These are phyloP conservation scores for Lentinula sp. DNA, from an alignment of 768 basidiomycete species.

Conservation along the genomic window DNA sequence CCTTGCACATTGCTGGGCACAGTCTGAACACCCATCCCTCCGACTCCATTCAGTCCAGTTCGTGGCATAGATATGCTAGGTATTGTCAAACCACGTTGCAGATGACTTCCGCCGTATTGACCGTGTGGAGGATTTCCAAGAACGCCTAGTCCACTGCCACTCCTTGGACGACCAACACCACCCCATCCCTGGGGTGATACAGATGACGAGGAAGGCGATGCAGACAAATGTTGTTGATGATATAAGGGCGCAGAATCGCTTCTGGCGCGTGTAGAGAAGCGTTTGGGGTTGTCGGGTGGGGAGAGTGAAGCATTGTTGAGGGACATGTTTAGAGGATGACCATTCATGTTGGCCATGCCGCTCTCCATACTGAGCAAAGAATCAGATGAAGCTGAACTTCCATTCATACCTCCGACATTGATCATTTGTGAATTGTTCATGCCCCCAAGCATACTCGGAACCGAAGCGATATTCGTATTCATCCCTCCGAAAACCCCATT, in stretches of 20 bases:
- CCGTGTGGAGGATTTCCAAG: background rate
- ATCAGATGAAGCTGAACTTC: background rate
- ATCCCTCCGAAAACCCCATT: background rate
- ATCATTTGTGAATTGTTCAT: background rate
- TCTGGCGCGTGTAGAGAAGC: constrained; percentile 43
- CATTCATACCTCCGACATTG: background rate
- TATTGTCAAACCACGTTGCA: constrained; percentile 4
- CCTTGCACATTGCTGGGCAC: constrained; percentile 4
- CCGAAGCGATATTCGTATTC: background rate
- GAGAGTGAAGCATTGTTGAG: constrained; percentile 14
- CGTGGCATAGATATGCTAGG: constrained; percentile 5
- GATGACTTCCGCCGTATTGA: background rate
- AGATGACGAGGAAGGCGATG: constrained; percentile 9
- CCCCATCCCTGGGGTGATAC: constrained; percentile 15
- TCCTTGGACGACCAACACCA: constrained; percentile 37
- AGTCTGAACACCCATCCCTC: constrained; percentile 3
- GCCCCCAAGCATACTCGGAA: background rate
- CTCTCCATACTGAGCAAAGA: constrained; percentile 1
- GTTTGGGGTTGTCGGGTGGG: constrained; percentile 25
- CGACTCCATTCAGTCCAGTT: constrained; percentile 2
- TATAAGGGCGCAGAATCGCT: constrained; percentile 68
- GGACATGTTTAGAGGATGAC: constrained; percentile 7
- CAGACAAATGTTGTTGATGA: constrained; percentile 27
- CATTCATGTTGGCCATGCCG: background rate
- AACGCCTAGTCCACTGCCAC: constrained; percentile 39